These are phyloP conservation scores for Urochloa ruziziensis DNA, from an alignment of 176 grass and related monocot species.

Conservation along the genomic window DNA sequence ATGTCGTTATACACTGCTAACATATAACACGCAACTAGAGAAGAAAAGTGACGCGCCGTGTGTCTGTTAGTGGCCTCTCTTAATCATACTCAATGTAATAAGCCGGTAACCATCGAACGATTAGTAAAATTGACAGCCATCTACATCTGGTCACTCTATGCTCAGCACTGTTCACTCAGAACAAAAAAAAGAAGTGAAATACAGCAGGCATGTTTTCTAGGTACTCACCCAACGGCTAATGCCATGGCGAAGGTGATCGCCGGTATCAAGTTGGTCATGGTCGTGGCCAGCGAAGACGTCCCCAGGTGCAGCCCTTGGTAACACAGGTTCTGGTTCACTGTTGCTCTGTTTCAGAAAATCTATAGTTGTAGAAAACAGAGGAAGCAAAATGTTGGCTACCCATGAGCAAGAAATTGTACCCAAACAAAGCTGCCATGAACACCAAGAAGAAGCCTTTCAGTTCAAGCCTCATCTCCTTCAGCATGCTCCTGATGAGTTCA, in stretches of 20 bases:
- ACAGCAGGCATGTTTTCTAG: not conserved
- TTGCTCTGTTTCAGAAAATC: not conserved
- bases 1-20: not conserved
- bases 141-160: not conserved
- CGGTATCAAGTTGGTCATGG: conserved; percentile 19
- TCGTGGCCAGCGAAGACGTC: conserved; percentile 19
- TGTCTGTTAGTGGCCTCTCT: not conserved
- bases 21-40: not conserved
- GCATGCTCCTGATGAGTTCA: not conserved
- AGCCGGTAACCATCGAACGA: not conserved
- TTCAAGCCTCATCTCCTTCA: not conserved
- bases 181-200: not conserved
- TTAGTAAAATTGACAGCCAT: not conserved
- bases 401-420: not conserved
- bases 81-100: not conserved
- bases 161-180: not conserved
- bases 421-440: conserved; percentile 1
- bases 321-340: not conserved
- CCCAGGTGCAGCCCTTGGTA: conserved; percentile 4
- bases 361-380: not conserved
- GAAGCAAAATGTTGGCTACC: not conserved
- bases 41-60: not conserved
- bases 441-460: not conserved
- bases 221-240: not conserved
- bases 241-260: conserved; percentile 17